phyloP scores from a whole-genome alignment of 164 flowering plant species.

The Stephania yunnanensis region DNA sequence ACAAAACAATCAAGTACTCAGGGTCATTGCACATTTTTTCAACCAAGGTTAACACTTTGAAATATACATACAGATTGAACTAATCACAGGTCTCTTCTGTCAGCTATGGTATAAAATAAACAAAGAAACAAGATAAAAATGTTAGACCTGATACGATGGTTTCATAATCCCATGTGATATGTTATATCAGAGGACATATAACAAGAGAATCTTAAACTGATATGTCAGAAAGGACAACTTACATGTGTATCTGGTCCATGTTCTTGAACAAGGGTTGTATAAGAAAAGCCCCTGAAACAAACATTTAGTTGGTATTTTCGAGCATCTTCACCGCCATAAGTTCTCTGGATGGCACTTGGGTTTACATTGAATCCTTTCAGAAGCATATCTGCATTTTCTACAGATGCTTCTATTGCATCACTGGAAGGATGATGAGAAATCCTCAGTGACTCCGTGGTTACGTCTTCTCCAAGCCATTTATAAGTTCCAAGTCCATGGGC shows the following conservation, averaged over 20 bases:
- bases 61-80: neutral
- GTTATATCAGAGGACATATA: neutral
- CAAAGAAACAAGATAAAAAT: neutral
- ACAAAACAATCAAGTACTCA: too few relatives aligned
- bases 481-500: slow-evolving; percentile 98
- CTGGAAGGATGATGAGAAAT: slow-evolving; percentile 33
- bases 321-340: slow-evolving; percentile 29
- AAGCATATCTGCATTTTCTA: slow-evolving; percentile 46
- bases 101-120: neutral
- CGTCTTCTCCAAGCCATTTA: slow-evolving; percentile 82
- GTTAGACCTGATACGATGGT: neutral
- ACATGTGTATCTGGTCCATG: slow-evolving; percentile 44
- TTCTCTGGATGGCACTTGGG: slow-evolving; percentile 28
- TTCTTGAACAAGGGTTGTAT: slow-evolving; percentile 51
- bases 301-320: slow-evolving; percentile 36
- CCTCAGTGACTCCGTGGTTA: slow-evolving; percentile 39
- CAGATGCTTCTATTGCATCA: slow-evolving; percentile 63
- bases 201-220: neutral
- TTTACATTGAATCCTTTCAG: slow-evolving; percentile 53
- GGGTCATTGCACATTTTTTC: neutral
- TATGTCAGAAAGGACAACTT: slow-evolving; percentile 24
- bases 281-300: slow-evolving; percentile 32
- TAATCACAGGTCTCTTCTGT: neutral
- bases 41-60: neutral
- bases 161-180: neutral